Base-by-base conservation (phyloP, 306 rosid genomes). In the Potentilla sterilis region DNA sequence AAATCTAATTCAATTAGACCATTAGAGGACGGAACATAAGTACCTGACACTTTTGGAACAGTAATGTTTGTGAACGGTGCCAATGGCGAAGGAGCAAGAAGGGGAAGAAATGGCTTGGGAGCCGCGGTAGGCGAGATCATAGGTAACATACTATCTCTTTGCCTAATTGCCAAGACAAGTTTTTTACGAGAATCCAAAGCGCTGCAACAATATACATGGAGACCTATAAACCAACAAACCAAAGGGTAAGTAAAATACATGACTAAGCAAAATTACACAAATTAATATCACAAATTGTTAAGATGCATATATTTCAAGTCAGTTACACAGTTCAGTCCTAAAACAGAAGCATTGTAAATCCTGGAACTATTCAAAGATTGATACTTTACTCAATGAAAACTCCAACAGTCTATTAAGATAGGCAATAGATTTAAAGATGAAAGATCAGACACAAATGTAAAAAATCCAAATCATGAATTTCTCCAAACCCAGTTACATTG, bases 61-160 rank as follows among this genome's bases (percentile, higher is more conserved):
- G 90, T 81, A 54, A 82, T 84, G 80, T 95, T 95, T 52, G 97
- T 90, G 83, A 84, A 95, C 55, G 97, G 97, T 69, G 83, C 75
- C 85, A 95, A 54, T 9, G 99, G 97, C 57, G 97, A 92, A 46
- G 99, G 99, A 48, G 99, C 99, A 76, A 92, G 87, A 81, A 91
- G 88, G 62, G 99, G 99, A 82, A 95, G 82, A 75, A 92, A 89
- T 15, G 99, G 99, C 70, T 84, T 89, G 6, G 96, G 97, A 83
- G 93, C 68, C 73, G 82, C 91, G 49, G 81, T 79, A 13, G 97
- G 97, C 4, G 97, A 77, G 67, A 90, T 67, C 87, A 81, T 48
- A 18, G 97, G 93, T 28, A 87, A 67, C 84, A 85, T 80, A 38
- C 82, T 67, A 63, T 82, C 90, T 77, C 46, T 71, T 66, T 72